A percentile compares a stretch with the other conserved stretches of the same genome.
Evolutionary conservation across 306 rosid genomes (phyloP).

Genomic region (Castanea sativa): DNA sequence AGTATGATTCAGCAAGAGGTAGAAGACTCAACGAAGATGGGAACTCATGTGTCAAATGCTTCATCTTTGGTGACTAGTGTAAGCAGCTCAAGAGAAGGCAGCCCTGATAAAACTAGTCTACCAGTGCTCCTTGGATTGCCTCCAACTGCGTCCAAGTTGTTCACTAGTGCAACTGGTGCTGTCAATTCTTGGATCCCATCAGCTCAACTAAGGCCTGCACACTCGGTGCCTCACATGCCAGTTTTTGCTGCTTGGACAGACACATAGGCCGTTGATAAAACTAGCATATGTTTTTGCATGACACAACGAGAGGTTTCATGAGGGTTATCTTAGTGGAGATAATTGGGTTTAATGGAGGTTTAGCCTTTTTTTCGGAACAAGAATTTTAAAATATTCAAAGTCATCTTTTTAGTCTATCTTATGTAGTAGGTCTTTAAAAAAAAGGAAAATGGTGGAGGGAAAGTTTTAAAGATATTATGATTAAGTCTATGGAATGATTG

Average conservation of each 20-base stretch:
- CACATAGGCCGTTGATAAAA: constrained; percentile 31
- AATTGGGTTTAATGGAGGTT: constrained; percentile 29
- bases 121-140: constrained; percentile 48
- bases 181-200: constrained; percentile 64
- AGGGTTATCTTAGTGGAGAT: constrained; percentile 10
- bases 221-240: constrained; percentile 66
- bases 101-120: constrained; percentile 58
- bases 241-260: constrained; percentile 81
- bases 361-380: background rate
- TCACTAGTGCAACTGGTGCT: constrained; percentile 38
- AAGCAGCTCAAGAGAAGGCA: constrained; percentile 70
- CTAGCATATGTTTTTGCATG: constrained; percentile 21
- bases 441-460: constrained; percentile 7
- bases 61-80: constrained; percentile 75
- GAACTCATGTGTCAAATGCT: constrained; percentile 57
- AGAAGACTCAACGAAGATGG: constrained; percentile 45
- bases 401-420: constrained; percentile 5
- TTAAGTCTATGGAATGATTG: constrained; percentile 37
- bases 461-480: constrained; percentile 25
- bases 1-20: constrained; percentile 38
- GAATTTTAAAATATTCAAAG: constrained; percentile 18
- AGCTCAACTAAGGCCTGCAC: constrained; percentile 46
- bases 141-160: constrained; percentile 46
- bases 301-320: constrained; percentile 19
- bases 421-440: constrained; percentile 12